Evolutionary conservation across 179 eudicot species (phyloP), one percentile per base, ranked within the genome.

Genomic region (Drosera spatulata): DNA sequence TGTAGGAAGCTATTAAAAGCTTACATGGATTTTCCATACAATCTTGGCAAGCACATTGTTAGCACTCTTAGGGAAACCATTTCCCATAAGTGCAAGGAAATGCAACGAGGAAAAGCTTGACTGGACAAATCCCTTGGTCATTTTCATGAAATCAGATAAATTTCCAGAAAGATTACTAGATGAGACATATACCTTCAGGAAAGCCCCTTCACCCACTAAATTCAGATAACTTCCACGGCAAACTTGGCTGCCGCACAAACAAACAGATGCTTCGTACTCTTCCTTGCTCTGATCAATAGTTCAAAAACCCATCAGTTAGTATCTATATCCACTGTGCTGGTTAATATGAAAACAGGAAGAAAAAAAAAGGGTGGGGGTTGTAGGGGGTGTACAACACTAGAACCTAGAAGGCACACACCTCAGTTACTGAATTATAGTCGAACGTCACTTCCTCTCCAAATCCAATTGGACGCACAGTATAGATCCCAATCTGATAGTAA

Each of bases 151-250:
- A 22, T 22, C 33, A 43, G 8, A 7, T 43, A 43, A 7, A 43
- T 43, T 43, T 43, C 45, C 45, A 43, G 6, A 4, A 43, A 4
- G 5, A 43, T 43, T 4, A 43, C 45, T 39, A 47, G 22, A 43
- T 43, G 64, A 40, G 55, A 50, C 33, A 7, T 41, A 55, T 82
- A 91, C 98, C 91, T 88, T 91, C 67, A 84, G 87, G 71, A 72
- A 91, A 58, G 98, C 96, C 64, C 95, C 96, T 79, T 91, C 96
- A 53, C 98, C 98, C 4, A 84, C 82, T 51, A 91, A 76, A 78
- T 88, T 91, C 61, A 91, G 79, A 68, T 88, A 91, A 81, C 98
- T 91, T 62, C 98, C 98, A 68, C 98, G 95, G 73, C 98, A 91
- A 70, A 88, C 93, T 74, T 86, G 95, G 79, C 94, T 88, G 55